Conservation (phyloP, 768 basidiomycete species). For the Nevesoporus exiguus region DNA sequence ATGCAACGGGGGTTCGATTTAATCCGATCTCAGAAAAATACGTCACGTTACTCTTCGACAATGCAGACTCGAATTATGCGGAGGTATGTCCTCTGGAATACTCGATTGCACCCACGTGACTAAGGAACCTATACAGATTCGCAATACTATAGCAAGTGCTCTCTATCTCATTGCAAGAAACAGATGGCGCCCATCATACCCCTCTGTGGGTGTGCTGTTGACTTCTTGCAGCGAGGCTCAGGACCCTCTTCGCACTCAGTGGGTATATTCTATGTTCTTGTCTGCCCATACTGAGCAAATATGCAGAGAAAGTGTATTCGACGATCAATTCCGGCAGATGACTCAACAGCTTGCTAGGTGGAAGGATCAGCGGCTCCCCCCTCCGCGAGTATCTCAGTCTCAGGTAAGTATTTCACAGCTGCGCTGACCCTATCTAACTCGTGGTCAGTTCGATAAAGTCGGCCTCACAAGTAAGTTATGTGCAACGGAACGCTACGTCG, state of each 20-base stretch:
- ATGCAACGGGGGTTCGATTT: conserved; percentile 64
- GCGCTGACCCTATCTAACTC: conserved; percentile 11
- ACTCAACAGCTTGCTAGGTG: conserved; percentile 58
- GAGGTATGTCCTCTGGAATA: conserved; percentile 49
- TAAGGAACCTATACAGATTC: conserved; percentile 45
- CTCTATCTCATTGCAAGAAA: conserved; percentile 54
- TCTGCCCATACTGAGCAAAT: conserved; percentile 1
- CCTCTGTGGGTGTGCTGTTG: conserved; percentile 51
- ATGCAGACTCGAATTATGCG: conserved; percentile 78
- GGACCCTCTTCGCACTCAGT: conserved; percentile 68
- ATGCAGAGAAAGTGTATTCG: conserved; percentile 52
- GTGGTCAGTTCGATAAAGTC: conserved; percentile 75
- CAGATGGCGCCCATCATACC: conserved; percentile 69
- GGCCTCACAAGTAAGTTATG: conserved; percentile 65
- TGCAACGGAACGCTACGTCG: not conserved
- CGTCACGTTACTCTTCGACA: conserved; percentile 65
- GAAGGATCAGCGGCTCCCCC: conserved; percentile 75
- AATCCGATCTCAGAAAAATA: conserved; percentile 65
- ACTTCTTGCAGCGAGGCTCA: conserved; percentile 45
- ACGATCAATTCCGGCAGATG: conserved; percentile 54
- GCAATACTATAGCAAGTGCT: conserved; percentile 64
- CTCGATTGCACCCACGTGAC: not conserved
- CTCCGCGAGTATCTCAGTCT: conserved; percentile 83
- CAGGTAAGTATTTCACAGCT: conserved; percentile 39
- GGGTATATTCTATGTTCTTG: conserved; percentile 1